phyloP scores from a whole-genome alignment of 257 asterid genomes.

The Nicotiana tabacum region DNA sequence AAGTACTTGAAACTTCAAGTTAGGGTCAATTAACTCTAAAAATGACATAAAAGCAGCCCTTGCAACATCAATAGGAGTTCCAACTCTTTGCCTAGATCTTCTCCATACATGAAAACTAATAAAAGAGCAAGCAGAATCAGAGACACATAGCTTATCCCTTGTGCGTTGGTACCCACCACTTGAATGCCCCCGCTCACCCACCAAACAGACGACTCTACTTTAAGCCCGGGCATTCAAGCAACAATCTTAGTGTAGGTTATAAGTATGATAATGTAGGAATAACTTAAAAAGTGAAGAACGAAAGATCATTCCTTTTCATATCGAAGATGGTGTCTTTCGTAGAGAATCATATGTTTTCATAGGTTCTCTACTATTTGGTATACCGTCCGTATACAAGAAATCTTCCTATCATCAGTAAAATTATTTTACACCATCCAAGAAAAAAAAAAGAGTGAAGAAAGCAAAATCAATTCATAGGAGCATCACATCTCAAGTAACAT shows the following conservation, averaged over 20 bases:
- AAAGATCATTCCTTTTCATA: neutral
- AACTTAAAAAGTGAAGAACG: neutral
- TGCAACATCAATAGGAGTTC: neutral
- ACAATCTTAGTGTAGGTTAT: neutral
- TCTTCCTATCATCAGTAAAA: neutral
- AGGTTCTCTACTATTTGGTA: neutral
- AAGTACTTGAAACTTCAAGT: neutral
- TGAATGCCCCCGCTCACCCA: neutral
- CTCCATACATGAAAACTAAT: neutral
- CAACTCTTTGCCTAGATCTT: neutral
- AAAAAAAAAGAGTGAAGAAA: neutral
- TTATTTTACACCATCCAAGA: neutral
- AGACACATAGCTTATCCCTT: neutral
- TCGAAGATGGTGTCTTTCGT: neutral
- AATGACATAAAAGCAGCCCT: neutral
- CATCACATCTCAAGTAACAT: neutral
- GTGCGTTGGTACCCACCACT: neutral
- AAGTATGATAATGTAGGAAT: neutral
- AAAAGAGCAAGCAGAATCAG: neutral
- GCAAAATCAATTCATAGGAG: neutral
- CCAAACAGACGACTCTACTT: neutral
- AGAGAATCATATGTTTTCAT: neutral
- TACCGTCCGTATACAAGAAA: neutral
- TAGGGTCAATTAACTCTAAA: neutral
- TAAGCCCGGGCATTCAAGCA: neutral